Conservation (phyloP, 2,329 filamentous ascomycete species). For the Bipolaris oryzae region DNA sequence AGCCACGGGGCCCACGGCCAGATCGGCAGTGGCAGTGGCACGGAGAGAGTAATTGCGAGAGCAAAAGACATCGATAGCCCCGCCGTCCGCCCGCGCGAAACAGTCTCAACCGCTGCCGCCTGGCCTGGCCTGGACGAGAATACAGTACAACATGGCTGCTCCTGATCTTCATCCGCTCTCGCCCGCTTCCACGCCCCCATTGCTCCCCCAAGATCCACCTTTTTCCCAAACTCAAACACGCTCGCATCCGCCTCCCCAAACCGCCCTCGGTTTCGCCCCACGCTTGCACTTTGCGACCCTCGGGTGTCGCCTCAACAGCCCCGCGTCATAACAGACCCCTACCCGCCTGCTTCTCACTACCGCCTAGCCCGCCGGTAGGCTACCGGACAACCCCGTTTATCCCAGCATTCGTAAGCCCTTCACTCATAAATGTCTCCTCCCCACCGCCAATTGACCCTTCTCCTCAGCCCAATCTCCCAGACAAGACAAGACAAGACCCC, state of each 20-base stretch:
- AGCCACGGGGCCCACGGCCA: slow-evolving; percentile 8
- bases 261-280: neutral
- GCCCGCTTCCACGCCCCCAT: neutral
- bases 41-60: neutral
- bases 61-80: slow-evolving; percentile 7
- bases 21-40: slow-evolving; percentile 9
- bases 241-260: neutral
- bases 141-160: slow-evolving; percentile 10
- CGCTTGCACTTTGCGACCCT: slow-evolving; percentile 3
- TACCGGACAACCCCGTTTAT: slow-evolving; percentile 21
- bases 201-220: too few species aligned
- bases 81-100: slow-evolving; percentile 10
- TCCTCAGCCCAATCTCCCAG: slow-evolving; percentile 15
- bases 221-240: neutral
- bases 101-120: slow-evolving; percentile 11
- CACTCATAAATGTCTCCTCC: slow-evolving; percentile 19
- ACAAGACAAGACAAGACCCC: slow-evolving; percentile 1
- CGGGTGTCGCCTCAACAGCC: slow-evolving; percentile 24
- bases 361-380: slow-evolving; percentile 20
- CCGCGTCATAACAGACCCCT: slow-evolving; percentile 24
- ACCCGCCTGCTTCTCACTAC: slow-evolving; percentile 20
- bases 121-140: slow-evolving; percentile 3
- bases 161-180: neutral
- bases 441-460: slow-evolving; percentile 25
- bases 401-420: slow-evolving; percentile 23